These are phyloP conservation scores for Pseudotsuga menziesii DNA, from an alignment of 75 land plant genomes.

Conservation along the genomic window DNA sequence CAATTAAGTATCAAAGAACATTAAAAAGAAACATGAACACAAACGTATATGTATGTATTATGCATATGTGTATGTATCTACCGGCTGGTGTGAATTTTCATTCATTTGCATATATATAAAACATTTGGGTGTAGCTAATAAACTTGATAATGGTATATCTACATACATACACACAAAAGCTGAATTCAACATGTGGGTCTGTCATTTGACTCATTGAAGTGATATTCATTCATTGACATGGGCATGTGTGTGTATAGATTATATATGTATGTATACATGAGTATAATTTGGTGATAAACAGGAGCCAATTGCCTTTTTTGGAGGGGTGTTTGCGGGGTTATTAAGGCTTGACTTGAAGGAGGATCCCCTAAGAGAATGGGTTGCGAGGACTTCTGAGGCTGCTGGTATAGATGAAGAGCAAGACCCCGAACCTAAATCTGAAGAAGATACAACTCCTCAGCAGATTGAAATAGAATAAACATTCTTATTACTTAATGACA, in stretches of 20 bases:
- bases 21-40: too few relatives aligned
- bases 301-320: slow-evolving; percentile 93
- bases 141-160: not conserved
- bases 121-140: not conserved
- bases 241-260: not conserved
- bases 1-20: too few relatives aligned
- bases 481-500: not conserved
- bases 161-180: not conserved
- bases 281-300: slow-evolving; percentile 21
- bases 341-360: slow-evolving; percentile 90
- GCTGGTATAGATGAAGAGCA: slow-evolving; percentile 53
- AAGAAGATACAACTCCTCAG: slow-evolving; percentile 40
- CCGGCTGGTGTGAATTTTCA: not conserved
- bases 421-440: slow-evolving; percentile 15
- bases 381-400: slow-evolving; percentile 75
- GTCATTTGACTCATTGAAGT: not conserved
- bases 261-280: not conserved
- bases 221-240: not conserved
- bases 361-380: slow-evolving; percentile 90
- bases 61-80: not conserved
- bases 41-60: not conserved
- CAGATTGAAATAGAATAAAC: slow-evolving; percentile 46
- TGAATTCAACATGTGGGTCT: not conserved
- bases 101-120: not conserved
- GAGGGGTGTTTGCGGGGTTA: slow-evolving; percentile 89